Percentiles rank a stretch among this genome's conserved stretches.
Conservation (phyloP, 495 filamentous ascomycete species). For the Neurospora sp. region DNA sequence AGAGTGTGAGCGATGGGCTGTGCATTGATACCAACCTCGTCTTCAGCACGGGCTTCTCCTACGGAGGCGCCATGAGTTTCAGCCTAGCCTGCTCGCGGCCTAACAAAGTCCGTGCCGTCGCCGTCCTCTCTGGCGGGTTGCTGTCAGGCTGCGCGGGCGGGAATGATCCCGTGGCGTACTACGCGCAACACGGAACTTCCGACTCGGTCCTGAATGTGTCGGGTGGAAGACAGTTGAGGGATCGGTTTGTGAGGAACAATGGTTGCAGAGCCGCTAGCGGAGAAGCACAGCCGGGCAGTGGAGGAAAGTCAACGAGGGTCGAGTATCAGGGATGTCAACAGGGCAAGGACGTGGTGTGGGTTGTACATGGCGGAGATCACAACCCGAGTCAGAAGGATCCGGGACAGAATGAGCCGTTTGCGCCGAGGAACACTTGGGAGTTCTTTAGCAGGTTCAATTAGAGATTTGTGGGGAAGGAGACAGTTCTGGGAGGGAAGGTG, state of each 20-base stretch:
- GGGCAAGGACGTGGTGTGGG: conserved; percentile 23
- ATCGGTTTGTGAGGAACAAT: conserved; percentile 34
- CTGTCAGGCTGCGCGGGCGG: conserved; percentile 32
- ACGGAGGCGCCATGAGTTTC: conserved; percentile 40
- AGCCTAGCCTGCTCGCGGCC: conserved; percentile 32
- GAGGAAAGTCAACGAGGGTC: conserved; percentile 15
- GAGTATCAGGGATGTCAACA: conserved; percentile 23
- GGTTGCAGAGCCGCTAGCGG: conserved; percentile 17
- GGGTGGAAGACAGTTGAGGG: conserved; percentile 23
- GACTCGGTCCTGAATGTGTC: conserved; percentile 31
- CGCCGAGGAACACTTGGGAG: conserved; percentile 25
- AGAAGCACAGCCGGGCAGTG: conserved; percentile 10
- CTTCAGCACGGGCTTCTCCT: conserved; percentile 41
- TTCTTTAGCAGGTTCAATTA: conserved; percentile 17
- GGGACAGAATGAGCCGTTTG: conserved; percentile 17
- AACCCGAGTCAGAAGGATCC: conserved; percentile 18
- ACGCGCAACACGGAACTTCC: conserved; percentile 31
- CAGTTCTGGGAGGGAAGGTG: background rate
- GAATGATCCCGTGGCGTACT: conserved; percentile 35
- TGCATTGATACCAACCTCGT: conserved; percentile 35
- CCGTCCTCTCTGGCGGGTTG: conserved; percentile 27
- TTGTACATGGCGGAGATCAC: conserved; percentile 19
- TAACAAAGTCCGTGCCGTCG: conserved; percentile 33
- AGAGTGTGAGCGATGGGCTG: conserved; percentile 29
- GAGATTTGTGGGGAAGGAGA: background rate